Conservation (phyloP, 2,329 filamentous ascomycete genomes). For the Coleophoma crateriformis region DNA sequence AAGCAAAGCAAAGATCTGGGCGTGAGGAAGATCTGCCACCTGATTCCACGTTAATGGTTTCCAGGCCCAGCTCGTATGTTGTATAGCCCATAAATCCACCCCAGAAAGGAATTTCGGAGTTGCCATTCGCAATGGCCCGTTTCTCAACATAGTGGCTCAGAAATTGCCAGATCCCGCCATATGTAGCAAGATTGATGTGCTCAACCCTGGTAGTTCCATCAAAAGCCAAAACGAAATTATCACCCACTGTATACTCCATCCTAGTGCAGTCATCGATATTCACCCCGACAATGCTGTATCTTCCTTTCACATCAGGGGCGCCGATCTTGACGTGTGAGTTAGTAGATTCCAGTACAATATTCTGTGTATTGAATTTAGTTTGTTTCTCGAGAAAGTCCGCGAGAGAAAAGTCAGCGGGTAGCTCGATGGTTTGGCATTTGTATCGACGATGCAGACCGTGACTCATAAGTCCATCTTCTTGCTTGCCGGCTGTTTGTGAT, state of each 20-base stretch:
- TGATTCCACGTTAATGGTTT: slow-evolving; percentile 38
- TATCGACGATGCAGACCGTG: slow-evolving; percentile 26
- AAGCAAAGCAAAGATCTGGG: slow-evolving; percentile 58
- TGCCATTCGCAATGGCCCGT: slow-evolving; percentile 29
- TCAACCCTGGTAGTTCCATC: not conserved
- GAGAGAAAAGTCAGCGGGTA: slow-evolving; percentile 41
- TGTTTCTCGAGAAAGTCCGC: slow-evolving; percentile 47
- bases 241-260: slow-evolving; percentile 51
- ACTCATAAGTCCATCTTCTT: not conserved
- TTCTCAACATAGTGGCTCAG: slow-evolving; percentile 30
- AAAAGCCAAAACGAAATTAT: slow-evolving; percentile 21
- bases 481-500: slow-evolving; percentile 6
- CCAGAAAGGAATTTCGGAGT: slow-evolving; percentile 53
- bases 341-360: slow-evolving; percentile 55
- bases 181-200: slow-evolving; percentile 6
- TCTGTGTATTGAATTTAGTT: slow-evolving; percentile 29
- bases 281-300: slow-evolving; percentile 70
- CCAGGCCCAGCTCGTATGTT: slow-evolving; percentile 62
- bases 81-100: slow-evolving; percentile 65
- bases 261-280: slow-evolving; percentile 50
- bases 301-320: slow-evolving; percentile 47
- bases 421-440: slow-evolving; percentile 33
- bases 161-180: slow-evolving; percentile 25
- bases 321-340: slow-evolving; percentile 42
- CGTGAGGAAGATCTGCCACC: slow-evolving; percentile 21